A percentile compares a stretch with the other conserved stretches of the same genome.
These are phyloP conservation scores for Clonostachys sp. DNA, from an alignment of 2,329 filamentous ascomycete genomes.

Conservation along the genomic window DNA sequence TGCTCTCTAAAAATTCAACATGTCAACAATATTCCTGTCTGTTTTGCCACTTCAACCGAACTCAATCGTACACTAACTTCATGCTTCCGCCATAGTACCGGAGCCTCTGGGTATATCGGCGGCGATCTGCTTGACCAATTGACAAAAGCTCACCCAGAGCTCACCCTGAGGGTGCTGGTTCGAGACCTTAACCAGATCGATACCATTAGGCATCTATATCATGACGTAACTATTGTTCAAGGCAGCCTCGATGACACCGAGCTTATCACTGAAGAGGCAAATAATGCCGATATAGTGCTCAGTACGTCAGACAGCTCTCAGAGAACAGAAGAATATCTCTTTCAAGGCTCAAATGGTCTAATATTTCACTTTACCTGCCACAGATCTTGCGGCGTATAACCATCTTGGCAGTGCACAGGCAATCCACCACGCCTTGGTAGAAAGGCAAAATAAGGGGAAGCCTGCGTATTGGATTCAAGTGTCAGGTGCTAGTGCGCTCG, in stretches of 20 bases:
- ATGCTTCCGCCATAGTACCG: conserved; percentile 26
- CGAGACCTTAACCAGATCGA: conserved; percentile 29
- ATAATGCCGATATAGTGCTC: not conserved
- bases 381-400: not conserved
- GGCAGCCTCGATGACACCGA: conserved; percentile 31
- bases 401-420: not conserved
- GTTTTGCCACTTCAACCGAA: too few species aligned
- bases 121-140: conserved; percentile 42
- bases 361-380: too few species aligned
- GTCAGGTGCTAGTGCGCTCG: conserved; percentile 27
- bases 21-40: too few species aligned
- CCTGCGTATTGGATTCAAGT: conserved; percentile 22
- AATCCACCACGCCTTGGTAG: not conserved
- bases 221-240: conserved; percentile 27
- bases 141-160: conserved; percentile 31
- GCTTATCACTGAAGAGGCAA: not conserved
- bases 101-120: conserved; percentile 46
- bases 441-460: not conserved
- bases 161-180: conserved; percentile 36
- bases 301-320: not conserved
- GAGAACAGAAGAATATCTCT: not conserved
- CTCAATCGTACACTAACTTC: too few species aligned
- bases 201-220: conserved; percentile 24
- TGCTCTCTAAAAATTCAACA: too few species aligned
- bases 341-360: not conserved